Conservation (phyloP, 805 yeast genomes). For the Teunomyces kruisii region DNA sequence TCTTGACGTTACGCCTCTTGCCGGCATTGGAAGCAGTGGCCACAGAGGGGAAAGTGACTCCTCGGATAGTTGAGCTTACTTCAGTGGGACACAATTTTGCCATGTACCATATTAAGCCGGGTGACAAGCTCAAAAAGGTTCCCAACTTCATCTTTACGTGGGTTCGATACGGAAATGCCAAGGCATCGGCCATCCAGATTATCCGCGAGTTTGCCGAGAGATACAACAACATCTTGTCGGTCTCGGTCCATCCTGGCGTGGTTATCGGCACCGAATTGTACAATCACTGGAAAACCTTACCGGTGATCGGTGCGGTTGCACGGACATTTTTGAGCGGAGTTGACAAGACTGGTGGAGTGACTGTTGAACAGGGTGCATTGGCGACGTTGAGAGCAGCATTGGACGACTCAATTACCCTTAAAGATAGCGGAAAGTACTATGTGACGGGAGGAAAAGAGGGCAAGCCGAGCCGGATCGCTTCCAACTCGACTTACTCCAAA, state of each 20-base stretch:
- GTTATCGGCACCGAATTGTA: conserved; percentile 34
- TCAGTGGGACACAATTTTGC: conserved; percentile 34
- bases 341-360: conserved; percentile 24
- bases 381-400: conserved; percentile 36
- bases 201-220: conserved; percentile 24
- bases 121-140: conserved; percentile 17
- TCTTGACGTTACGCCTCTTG: conserved; percentile 30
- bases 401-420: conserved; percentile 22
- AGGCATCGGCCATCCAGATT: conserved; percentile 32
- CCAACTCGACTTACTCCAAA: conserved; percentile 18
- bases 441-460: conserved; percentile 31
- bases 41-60: conserved; percentile 14
- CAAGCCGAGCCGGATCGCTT: conserved; percentile 23
- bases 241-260: conserved; percentile 43
- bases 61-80: conserved; percentile 32
- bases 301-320: conserved; percentile 21
- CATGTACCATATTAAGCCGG: conserved; percentile 24
- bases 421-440: conserved; percentile 30
- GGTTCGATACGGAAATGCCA: conserved; percentile 38
- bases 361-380: conserved; percentile 33
- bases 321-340: conserved; percentile 13
- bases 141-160: conserved; percentile 29
- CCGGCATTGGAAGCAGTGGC: conserved; percentile 24
- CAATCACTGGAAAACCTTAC: conserved; percentile 25
- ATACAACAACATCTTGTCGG: conserved; percentile 29